A percentile compares a stretch with the other conserved stretches of the same genome.
Conservation (phyloP, 2,329 filamentous ascomycete genomes). For the Colletotrichum zoysiae region DNA sequence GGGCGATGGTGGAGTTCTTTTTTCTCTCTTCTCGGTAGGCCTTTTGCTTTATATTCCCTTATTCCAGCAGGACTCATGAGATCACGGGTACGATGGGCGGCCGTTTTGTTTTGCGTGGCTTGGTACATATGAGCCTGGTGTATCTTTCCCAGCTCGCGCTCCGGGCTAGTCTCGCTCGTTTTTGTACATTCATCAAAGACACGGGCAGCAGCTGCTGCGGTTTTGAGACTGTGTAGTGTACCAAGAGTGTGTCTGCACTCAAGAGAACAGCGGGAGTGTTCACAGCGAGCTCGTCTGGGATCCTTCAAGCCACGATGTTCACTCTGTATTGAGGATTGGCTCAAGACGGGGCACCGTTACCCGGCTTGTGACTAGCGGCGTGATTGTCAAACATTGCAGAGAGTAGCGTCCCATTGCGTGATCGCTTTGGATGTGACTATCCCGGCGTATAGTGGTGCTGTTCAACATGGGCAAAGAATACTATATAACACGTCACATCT, state of each 20-base stretch:
- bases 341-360: too few relatives aligned
- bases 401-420: too few relatives aligned
- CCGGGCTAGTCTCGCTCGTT: not conserved
- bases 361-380: too few relatives aligned
- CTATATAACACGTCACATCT: too few relatives aligned
- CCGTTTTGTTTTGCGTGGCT: constrained; percentile 5
- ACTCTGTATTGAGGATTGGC: too few relatives aligned
- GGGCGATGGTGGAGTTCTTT: constrained; percentile 33
- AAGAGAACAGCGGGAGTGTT: not conserved
- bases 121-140: not conserved
- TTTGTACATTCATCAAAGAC: not conserved
- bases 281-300: not conserved
- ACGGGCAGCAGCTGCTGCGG: not conserved
- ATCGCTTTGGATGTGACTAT: too few relatives aligned
- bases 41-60: not conserved
- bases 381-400: too few relatives aligned
- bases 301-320: too few relatives aligned
- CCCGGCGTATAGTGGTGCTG: too few relatives aligned
- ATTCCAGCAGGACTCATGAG: constrained; percentile 23
- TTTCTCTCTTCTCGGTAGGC: not conserved
- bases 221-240: not conserved
- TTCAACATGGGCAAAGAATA: too few relatives aligned
- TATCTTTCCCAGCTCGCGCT: not conserved
- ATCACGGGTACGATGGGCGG: constrained; percentile 19
- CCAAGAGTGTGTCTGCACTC: not conserved